A percentile compares a stretch with the other conserved stretches of the same genome.
phyloP scores from a whole-genome alignment of 2,329 filamentous ascomycete species.

The Xylariaceae sp. region DNA sequence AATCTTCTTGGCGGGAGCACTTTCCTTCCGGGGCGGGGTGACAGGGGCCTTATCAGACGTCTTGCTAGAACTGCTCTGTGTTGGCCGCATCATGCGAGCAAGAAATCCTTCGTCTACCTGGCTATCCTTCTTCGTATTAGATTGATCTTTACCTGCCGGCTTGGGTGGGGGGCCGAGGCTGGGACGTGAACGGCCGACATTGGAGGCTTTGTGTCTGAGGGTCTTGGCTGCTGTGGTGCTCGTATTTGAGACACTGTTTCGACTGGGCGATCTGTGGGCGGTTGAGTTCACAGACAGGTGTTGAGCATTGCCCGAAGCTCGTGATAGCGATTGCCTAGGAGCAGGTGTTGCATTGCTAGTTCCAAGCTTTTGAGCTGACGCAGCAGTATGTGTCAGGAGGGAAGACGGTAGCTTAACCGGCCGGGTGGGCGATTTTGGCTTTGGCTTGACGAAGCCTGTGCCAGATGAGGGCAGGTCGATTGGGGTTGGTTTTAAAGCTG shows the following conservation, averaged over 20 bases:
- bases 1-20: constrained; percentile 25
- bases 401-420: constrained; percentile 70
- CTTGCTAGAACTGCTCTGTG: constrained; percentile 71
- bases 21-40: constrained; percentile 55
- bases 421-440: constrained; percentile 71
- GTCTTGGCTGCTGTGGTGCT: constrained; percentile 44
- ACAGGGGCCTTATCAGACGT: constrained; percentile 64
- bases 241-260: constrained; percentile 47
- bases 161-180: constrained; percentile 66
- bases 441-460: constrained; percentile 61
- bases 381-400: constrained; percentile 71
- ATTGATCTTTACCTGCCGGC: constrained; percentile 56
- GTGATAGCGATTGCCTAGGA: constrained; percentile 49
- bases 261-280: constrained; percentile 52
- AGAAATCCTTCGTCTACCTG: constrained; percentile 74
- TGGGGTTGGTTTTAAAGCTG: constrained; percentile 49
- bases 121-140: constrained; percentile 55
- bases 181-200: constrained; percentile 51
- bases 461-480: constrained; percentile 49
- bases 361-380: constrained; percentile 69
- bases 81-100: constrained; percentile 83
- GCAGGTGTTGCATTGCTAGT: constrained; percentile 35
- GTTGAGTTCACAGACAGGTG: constrained; percentile 33
- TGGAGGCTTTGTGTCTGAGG: constrained; percentile 34
- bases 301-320: constrained; percentile 47